Base-by-base conservation (phyloP, 768 basidiomycete genomes). In the Cystoderma amianthinum region DNA sequence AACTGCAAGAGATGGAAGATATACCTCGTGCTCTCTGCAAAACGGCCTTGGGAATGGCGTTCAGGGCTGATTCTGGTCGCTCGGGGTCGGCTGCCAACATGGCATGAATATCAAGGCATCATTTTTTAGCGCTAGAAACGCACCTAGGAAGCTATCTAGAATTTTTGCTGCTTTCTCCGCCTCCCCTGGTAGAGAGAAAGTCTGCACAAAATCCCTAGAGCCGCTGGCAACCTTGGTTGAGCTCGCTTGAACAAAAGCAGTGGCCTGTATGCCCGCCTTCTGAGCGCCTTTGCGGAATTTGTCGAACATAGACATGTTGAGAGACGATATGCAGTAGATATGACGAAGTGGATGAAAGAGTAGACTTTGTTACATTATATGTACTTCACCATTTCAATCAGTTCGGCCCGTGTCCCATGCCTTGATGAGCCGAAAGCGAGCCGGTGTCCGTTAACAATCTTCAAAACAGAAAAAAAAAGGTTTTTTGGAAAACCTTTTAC, bases 81-180 rank as follows among this genome's bases (percentile, higher is more conserved):
- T 78, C 72, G 12, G 95, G 94, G 63, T 95, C 82, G 45, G 94
- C 93, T 94, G 44, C 28, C 15, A 38, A 44, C 16, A 18, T 11
- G 13, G 32, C 20, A 18, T 30, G 23, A 22, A 22, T 50, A 22
- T 21, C 15, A 25, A 38, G 19, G n/a, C n/a, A n/a, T n/a, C n/a
- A n/a, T n/a, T n/a, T n/a, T 4, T 17, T 28, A 39, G 34, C 12
- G 18, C 6, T 39, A 38, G 13, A 36, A 25, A 54, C 72, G 41
- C 56, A 91, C 90, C 93, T n/a, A 95, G 70, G 71, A 97, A 97
- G 48, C 80, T 82, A 47, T 80, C 81, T 21, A 97, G 65, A 52
- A 95, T 97, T 62, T 84, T 88, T 12, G 93, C 91, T 0, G 93
- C 90, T 58, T 96, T 96, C 45, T 92, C 86, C 32, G 91, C 85